Conservation (phyloP, 1,284 basidiomycete species). For the Athelia psychrophila region DNA sequence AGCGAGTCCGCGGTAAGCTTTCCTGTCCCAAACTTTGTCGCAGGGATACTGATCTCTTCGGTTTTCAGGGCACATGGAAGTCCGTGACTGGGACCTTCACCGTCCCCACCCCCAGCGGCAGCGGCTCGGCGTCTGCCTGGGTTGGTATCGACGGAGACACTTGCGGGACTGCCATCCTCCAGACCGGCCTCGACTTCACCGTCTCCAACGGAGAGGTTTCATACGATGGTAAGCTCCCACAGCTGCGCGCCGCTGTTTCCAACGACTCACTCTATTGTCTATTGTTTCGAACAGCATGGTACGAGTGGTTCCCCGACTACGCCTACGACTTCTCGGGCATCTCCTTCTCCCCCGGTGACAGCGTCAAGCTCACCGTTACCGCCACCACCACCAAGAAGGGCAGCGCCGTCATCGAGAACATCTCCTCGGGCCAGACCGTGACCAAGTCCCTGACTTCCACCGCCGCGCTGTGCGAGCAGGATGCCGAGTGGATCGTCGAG, state of each 20-base stretch:
- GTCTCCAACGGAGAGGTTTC: conserved; percentile 6
- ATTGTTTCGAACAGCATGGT: conserved; percentile 24
- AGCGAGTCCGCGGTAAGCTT: conserved; percentile 15
- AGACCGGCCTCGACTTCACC: conserved; percentile 12
- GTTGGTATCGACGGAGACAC: too few relatives aligned
- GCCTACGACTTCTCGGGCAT: conserved; percentile 25
- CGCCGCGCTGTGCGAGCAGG: conserved; percentile 23
- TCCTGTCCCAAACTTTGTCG: neutral
- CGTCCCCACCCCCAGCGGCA: conserved; percentile 10
- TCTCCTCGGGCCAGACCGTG: conserved; percentile 22
- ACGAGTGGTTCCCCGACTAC: conserved; percentile 29
- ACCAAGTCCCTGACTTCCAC: conserved; percentile 22
- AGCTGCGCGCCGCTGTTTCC: neutral
- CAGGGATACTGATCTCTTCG: neutral
- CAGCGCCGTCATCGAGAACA: conserved; percentile 26
- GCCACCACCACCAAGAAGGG: conserved; percentile 21
- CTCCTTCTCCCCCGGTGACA: conserved; percentile 21
- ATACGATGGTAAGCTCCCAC: neutral
- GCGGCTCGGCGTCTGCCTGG: conserved; percentile 4
- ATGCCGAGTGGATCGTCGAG: neutral
- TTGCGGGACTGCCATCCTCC: conserved; percentile 8
- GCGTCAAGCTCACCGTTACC: conserved; percentile 23
- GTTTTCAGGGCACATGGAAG: conserved; percentile 22
- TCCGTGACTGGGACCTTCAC: conserved; percentile 23
- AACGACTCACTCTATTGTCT: too few relatives aligned